A percentile compares a stretch with the other conserved stretches of the same genome.
Conservation (phyloP, 306 rosid species). For the Arachis hypogaea region DNA sequence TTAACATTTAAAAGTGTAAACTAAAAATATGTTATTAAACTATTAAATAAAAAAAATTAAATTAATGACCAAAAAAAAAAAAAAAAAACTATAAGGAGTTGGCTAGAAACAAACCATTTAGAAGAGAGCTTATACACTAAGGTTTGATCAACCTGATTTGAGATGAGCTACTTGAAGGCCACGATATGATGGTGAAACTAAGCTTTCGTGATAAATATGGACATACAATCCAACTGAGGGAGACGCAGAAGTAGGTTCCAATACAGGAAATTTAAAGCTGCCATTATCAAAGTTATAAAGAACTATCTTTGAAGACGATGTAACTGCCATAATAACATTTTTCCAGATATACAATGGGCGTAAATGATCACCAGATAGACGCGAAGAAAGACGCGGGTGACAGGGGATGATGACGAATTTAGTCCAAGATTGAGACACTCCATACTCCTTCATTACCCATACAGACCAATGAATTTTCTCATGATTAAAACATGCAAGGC, state of each 20-base stretch:
- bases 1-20: no score
- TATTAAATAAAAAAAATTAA: no score
- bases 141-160: no score
- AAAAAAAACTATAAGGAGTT: no score
- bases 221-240: not conserved
- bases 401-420: not conserved
- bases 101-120: no score
- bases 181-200: constrained; percentile 1
- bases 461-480: constrained; percentile 1
- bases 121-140: no score
- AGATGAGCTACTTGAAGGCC: no score
- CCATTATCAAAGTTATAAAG: not conserved
- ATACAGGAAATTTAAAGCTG: not conserved
- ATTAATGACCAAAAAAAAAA: no score
- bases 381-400: not conserved
- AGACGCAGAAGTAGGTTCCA: not conserved
- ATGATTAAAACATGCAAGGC: constrained; percentile 15
- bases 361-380: no score
- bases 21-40: no score
- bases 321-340: not conserved
- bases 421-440: constrained; percentile 30
- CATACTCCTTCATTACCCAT: constrained; percentile 35
- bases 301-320: not conserved
- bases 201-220: constrained; percentile 19
- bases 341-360: not conserved